Percentiles rank a stretch among this genome's conserved stretches.
Conservation (phyloP, 129 eudicot genomes). For the Flaveria robusta region DNA sequence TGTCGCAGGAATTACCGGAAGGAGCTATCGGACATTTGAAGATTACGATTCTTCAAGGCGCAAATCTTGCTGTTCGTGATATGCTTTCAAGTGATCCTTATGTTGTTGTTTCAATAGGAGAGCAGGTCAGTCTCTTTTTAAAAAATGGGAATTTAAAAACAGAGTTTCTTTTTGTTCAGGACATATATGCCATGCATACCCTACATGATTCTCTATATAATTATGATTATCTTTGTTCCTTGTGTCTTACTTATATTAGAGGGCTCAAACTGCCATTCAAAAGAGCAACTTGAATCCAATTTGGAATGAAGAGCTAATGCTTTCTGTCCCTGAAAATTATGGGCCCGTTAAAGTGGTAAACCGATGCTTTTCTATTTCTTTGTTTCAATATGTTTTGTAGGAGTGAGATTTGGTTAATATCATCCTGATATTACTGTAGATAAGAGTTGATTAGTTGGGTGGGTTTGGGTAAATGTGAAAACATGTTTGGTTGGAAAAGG, state of each 20-base stretch:
- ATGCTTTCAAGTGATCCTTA: conserved; percentile 93
- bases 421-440: background rate
- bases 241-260: conserved; percentile 41
- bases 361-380: background rate
- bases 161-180: background rate
- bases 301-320: conserved; percentile 80
- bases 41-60: conserved; percentile 71
- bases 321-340: conserved; percentile 61
- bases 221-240: background rate
- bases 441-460: background rate
- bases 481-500: background rate
- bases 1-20: conserved; percentile 61
- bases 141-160: background rate
- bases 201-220: background rate
- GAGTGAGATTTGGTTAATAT: background rate
- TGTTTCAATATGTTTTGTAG: background rate
- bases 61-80: conserved; percentile 86
- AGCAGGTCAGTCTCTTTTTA: conserved; percentile 58
- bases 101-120: conserved; percentile 66
- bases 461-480: conserved; percentile 2
- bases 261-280: conserved; percentile 63
- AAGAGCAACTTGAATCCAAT: conserved; percentile 82
- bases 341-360: conserved; percentile 74
- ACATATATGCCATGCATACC: background rate
- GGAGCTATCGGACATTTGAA: conserved; percentile 76